phyloP scores from a whole-genome alignment of 306 rosid genomes.

The Trifolium fragiferum region DNA sequence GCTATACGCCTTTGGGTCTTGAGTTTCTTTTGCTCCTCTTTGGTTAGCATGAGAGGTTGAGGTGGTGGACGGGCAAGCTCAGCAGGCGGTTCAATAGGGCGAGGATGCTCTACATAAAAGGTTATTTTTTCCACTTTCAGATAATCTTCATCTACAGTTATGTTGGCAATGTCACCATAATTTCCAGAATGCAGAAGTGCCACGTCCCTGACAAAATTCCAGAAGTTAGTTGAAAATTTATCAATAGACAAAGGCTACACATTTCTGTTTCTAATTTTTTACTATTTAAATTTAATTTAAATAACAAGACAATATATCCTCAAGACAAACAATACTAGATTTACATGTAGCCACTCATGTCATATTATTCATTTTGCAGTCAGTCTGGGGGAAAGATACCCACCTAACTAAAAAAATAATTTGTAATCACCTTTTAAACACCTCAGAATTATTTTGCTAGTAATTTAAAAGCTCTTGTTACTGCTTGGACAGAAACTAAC shows the following conservation, averaged over 20 bases:
- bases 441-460: too few species aligned
- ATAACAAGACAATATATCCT: not conserved
- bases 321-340: constrained; percentile 8
- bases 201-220: constrained; percentile 65
- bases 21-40: constrained; percentile 95
- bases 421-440: not conserved
- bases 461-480: not conserved
- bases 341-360: not conserved
- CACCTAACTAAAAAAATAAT: not conserved
- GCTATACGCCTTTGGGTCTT: constrained; percentile 91
- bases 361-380: constrained; percentile 10
- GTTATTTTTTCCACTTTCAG: constrained; percentile 75
- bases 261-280: not conserved
- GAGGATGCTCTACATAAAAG: constrained; percentile 90
- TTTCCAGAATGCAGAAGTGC: constrained; percentile 68
- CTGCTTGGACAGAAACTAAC: not conserved
- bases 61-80: constrained; percentile 99
- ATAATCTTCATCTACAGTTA: constrained; percentile 51
- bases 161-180: constrained; percentile 59
- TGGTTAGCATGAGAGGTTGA: constrained; percentile 91
- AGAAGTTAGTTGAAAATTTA: constrained; percentile 23
- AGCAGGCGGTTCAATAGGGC: constrained; percentile 95
- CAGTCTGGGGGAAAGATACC: constrained; percentile 1
- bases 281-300: not conserved
- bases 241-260: not conserved